A percentile compares a stretch with the other conserved stretches of the same genome.
Evolutionary conservation across 2,329 filamentous ascomycete species (phyloP).

Genomic region (Aspergillus carbonarius): DNA sequence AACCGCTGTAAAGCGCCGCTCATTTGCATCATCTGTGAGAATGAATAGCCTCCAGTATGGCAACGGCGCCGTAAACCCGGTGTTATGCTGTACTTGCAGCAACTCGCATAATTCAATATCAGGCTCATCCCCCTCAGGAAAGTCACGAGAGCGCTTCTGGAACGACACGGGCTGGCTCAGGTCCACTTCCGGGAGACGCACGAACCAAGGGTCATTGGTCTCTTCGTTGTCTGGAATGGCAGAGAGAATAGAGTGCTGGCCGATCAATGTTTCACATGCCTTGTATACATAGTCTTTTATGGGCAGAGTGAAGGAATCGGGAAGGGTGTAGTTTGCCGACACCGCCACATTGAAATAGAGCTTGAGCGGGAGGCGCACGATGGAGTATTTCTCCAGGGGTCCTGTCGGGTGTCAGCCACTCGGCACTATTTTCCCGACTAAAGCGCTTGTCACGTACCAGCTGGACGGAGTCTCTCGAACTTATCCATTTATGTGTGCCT

Average conservation of each 20-base stretch:
- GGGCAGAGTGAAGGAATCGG: constrained; percentile 22
- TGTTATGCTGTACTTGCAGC: constrained; percentile 44
- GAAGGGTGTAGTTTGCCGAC: constrained; percentile 39
- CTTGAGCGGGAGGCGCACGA: constrained; percentile 42
- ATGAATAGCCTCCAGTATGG: constrained; percentile 50
- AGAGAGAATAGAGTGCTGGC: constrained; percentile 44
- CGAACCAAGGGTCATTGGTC: constrained; percentile 44
- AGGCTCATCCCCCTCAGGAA: constrained; percentile 19
- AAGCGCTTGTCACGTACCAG: constrained; percentile 25
- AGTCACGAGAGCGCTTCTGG: constrained; percentile 22
- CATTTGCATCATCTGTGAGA: constrained; percentile 26
- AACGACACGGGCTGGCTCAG: constrained; percentile 41
- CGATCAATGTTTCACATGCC: constrained; percentile 40
- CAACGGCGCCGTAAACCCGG: constrained; percentile 33
- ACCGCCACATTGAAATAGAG: constrained; percentile 49
- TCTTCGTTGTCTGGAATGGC: constrained; percentile 45
- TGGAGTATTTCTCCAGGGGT: constrained; percentile 47
- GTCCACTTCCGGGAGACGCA: constrained; percentile 45
- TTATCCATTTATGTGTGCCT: constrained; percentile 47
- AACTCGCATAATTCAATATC: constrained; percentile 45
- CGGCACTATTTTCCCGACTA: not conserved
- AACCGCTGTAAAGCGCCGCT: constrained; percentile 40
- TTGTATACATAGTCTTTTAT: constrained; percentile 36
- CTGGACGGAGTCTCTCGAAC: constrained; percentile 30
- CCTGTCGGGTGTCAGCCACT: constrained; percentile 29